Conservation (phyloP, 108 stramenopile genomes). For the Nitzschia inconspicua region DNA sequence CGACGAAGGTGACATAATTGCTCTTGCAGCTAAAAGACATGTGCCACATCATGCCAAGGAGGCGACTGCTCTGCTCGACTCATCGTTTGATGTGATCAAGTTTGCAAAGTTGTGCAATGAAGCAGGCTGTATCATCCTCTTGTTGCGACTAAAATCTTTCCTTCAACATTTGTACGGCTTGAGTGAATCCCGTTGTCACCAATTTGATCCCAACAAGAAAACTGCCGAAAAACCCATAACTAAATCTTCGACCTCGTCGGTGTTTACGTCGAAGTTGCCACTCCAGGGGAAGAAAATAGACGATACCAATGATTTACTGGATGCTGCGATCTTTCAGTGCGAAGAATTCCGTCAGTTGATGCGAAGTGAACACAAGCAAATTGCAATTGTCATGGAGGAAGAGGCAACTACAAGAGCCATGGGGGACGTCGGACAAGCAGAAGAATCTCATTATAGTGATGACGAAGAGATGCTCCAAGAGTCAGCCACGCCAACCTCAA, state of each 20-base stretch:
- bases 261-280: constrained; percentile 23
- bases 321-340: constrained; percentile 36
- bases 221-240: constrained; percentile 32
- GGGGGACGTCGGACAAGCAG: neutral
- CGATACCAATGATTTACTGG: constrained; percentile 5
- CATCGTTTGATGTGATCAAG: constrained; percentile 25
- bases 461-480: neutral
- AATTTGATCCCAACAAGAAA: constrained; percentile 72
- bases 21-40: constrained; percentile 43
- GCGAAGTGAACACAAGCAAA: constrained; percentile 35
- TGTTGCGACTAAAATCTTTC: constrained; percentile 70
- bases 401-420: neutral
- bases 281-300: neutral
- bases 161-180: constrained; percentile 69
- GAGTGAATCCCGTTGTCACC: constrained; percentile 62
- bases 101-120: constrained; percentile 57
- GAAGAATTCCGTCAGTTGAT: constrained; percentile 52
- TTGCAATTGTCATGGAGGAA: neutral
- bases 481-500: neutral
- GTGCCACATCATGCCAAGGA: constrained; percentile 40
- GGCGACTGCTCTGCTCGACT: constrained; percentile 20
- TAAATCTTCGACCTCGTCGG: constrained; percentile 6
- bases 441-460: neutral
- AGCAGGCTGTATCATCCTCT: constrained; percentile 49
- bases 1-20: constrained; percentile 70